Evolutionary conservation across 2,329 filamentous ascomycete genomes (phyloP).

Genomic region (Calonectria naviculata): DNA sequence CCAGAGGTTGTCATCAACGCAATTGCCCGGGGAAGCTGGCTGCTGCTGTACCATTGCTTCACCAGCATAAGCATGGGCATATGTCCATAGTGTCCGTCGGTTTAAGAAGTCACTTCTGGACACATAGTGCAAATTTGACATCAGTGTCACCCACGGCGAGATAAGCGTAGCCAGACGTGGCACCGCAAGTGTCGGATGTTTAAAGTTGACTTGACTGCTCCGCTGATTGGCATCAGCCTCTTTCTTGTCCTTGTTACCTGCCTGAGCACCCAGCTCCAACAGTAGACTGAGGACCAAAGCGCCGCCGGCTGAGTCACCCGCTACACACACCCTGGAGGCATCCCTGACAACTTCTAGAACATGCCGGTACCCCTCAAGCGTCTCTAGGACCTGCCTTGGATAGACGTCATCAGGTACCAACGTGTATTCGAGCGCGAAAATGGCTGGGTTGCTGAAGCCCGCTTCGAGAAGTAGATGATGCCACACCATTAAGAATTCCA

Average conservation of each 20-base stretch:
- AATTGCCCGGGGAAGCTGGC: constrained; percentile 74
- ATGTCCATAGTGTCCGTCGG: constrained; percentile 71
- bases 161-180: constrained; percentile 75
- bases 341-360: constrained; percentile 69
- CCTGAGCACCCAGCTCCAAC: constrained; percentile 67
- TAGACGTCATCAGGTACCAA: constrained; percentile 80
- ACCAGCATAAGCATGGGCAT: constrained; percentile 75
- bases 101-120: constrained; percentile 83
- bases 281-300: constrained; percentile 79
- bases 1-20: constrained; percentile 75
- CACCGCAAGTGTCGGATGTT: constrained; percentile 40
- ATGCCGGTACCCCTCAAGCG: constrained; percentile 76
- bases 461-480: constrained; percentile 70
- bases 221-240: constrained; percentile 18
- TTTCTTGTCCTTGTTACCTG: constrained; percentile 32
- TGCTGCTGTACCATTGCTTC: constrained; percentile 46
- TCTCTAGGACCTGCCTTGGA: constrained; percentile 79
- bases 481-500: constrained; percentile 84
- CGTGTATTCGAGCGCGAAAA: constrained; percentile 85
- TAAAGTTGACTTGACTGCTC: constrained; percentile 25
- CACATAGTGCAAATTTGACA: constrained; percentile 74
- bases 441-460: constrained; percentile 79
- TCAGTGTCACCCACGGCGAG: constrained; percentile 83
- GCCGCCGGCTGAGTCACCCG: constrained; percentile 84
- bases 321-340: constrained; percentile 73